Evolutionary conservation across 352 stramenopile species (phyloP).

Genomic region (Aphanomyces cochlioides): DNA sequence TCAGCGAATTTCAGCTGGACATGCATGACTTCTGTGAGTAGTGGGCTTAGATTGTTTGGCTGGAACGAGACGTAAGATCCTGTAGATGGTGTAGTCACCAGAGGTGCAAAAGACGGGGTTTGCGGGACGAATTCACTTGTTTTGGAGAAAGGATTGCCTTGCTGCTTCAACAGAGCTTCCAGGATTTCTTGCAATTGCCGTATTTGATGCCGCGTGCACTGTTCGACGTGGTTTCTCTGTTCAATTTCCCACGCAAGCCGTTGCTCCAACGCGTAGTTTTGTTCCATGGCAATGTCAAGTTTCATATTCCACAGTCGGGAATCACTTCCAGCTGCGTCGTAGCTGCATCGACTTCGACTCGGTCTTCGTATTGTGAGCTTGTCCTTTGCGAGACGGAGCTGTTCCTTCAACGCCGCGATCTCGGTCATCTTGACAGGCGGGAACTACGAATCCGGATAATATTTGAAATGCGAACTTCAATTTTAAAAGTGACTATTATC

Average conservation of each 20-base stretch:
- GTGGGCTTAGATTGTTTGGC: slow-evolving; percentile 10
- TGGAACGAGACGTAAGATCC: too few species aligned
- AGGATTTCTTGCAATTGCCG: slow-evolving; percentile 26
- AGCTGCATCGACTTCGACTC: neutral
- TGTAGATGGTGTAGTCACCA: neutral
- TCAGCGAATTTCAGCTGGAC: slow-evolving; percentile 30
- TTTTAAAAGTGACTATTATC: neutral
- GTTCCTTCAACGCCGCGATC: slow-evolving; percentile 26
- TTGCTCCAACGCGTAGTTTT: slow-evolving; percentile 25
- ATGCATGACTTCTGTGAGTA: slow-evolving; percentile 30
- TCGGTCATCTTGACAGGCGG: slow-evolving; percentile 8
- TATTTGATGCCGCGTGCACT: slow-evolving; percentile 25
- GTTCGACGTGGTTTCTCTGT: slow-evolving; percentile 23
- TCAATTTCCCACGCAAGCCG: slow-evolving; percentile 29
- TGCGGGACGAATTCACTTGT: neutral
- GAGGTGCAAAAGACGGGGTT: neutral
- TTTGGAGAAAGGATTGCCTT: neutral
- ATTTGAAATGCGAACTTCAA: neutral
- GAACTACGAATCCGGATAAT: slow-evolving; percentile 23
- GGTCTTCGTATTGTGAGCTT: slow-evolving; percentile 6
- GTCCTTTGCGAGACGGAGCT: slow-evolving; percentile 22
- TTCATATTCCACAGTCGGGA: slow-evolving; percentile 26
- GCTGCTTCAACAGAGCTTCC: neutral
- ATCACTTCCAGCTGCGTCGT: neutral
- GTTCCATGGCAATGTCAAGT: slow-evolving; percentile 26